Percentiles rank a stretch among this genome's conserved stretches.
Evolutionary conservation across 2,329 filamentous ascomycete genomes (phyloP).

Genomic region (Tothia fuscella): DNA sequence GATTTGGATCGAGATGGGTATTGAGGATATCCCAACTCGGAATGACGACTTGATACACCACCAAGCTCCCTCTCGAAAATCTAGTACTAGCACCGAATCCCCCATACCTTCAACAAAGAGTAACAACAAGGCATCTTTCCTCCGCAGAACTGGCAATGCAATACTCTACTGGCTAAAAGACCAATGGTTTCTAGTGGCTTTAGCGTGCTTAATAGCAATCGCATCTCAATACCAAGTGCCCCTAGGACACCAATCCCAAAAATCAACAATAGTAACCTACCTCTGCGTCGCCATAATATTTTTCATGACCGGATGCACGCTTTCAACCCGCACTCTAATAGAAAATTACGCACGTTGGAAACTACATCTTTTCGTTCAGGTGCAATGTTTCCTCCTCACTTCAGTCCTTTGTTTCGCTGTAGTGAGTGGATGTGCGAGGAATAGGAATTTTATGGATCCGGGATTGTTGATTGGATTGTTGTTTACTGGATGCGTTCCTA

Average conservation of each 20-base stretch:
- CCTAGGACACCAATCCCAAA: constrained; percentile 40
- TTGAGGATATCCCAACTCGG: no score
- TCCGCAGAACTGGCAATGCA: no score
- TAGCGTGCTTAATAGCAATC: constrained; percentile 40
- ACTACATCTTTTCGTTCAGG: constrained; percentile 54
- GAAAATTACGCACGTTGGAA: constrained; percentile 54
- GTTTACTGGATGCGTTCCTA: constrained; percentile 55
- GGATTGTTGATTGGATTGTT: constrained; percentile 57
- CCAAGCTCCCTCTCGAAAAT: no score
- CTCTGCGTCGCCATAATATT: constrained; percentile 59
- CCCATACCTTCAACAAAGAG: no score
- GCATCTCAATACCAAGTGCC: constrained; percentile 45
- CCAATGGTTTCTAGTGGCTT: constrained; percentile 55
- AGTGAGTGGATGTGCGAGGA: constrained; percentile 38
- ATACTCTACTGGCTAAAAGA: constrained; percentile 31
- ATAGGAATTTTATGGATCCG: constrained; percentile 43
- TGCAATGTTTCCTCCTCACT: constrained; percentile 54
- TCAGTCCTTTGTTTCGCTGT: constrained; percentile 49
- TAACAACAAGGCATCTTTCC: no score
- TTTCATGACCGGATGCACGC: constrained; percentile 57
- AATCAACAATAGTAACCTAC: constrained; percentile 47
- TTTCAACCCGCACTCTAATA: constrained; percentile 49
- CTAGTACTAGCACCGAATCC: no score
- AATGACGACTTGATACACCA: no score
- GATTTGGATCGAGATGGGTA: no score